Percentiles rank a stretch among this genome's conserved stretches.
These are phyloP conservation scores for Glycine latifolia DNA, from an alignment of 306 rosid genomes.

Conservation along the genomic window DNA sequence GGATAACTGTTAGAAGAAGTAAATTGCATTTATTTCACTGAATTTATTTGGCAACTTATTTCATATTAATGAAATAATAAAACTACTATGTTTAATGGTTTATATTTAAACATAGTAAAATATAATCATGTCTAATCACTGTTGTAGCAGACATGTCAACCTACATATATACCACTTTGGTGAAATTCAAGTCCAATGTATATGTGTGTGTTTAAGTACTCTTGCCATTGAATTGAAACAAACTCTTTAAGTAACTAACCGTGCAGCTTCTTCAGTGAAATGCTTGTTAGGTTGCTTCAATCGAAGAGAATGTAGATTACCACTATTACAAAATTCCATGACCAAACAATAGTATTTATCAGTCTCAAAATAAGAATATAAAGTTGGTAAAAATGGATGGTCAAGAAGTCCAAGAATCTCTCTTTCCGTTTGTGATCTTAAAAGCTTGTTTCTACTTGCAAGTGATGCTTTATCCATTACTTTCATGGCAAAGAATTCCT, in stretches of 20 bases:
- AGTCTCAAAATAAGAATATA: conserved; percentile 80
- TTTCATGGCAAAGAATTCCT: conserved; percentile 78
- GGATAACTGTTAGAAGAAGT: neutral
- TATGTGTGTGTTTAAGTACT: conserved; percentile 8
- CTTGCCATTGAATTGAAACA: neutral
- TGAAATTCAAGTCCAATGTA: neutral
- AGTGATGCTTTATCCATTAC: conserved; percentile 90
- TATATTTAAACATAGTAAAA: neutral
- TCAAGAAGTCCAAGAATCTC: conserved; percentile 95
- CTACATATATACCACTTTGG: neutral
- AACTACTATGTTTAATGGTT: neutral
- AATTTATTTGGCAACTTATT: neutral
- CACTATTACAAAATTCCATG: conserved; percentile 90
- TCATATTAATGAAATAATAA: no score
- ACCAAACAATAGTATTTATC: conserved; percentile 77
- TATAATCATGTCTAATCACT: neutral
- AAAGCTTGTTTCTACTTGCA: conserved; percentile 80
- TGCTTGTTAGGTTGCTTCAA: conserved; percentile 80
- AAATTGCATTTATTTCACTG: neutral
- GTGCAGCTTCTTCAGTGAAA: conserved; percentile 87
- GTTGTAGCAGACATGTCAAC: neutral
- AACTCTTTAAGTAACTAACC: conserved; percentile 54
- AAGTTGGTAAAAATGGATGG: conserved; percentile 90
- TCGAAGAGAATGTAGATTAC: conserved; percentile 78
- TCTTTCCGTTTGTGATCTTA: conserved; percentile 83